Conservation (phyloP, 2,329 filamentous ascomycete genomes). For the Trichoderma sp. region DNA sequence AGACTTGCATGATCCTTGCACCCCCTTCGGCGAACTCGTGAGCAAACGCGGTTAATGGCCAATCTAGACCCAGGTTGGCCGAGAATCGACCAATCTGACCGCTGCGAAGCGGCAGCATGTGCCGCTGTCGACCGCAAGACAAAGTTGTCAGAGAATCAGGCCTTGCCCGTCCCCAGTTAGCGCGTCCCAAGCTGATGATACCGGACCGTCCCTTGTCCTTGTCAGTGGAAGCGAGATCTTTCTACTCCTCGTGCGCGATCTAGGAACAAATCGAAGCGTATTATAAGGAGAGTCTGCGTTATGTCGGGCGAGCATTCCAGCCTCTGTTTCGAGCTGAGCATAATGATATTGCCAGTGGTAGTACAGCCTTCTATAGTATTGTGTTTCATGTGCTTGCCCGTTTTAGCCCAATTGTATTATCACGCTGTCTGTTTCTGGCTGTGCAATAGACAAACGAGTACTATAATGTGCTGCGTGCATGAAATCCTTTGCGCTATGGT, state of each 20-base stretch:
- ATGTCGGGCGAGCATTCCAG: neutral
- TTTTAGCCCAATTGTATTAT: neutral
- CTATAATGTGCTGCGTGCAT: neutral
- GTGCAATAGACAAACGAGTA: neutral
- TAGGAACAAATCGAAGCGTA: conserved; percentile 25
- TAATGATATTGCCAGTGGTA: neutral
- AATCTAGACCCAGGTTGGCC: conserved; percentile 24
- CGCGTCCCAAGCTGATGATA: conserved; percentile 22
- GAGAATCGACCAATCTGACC: conserved; percentile 28
- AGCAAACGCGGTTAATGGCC: conserved; percentile 15
- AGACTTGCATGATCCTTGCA: neutral
- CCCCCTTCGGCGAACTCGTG: conserved; percentile 27
- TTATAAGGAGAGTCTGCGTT: conserved; percentile 2
- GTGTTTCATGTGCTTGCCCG: neutral
- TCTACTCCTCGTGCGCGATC: conserved; percentile 26
- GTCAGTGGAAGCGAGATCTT: conserved; percentile 28
- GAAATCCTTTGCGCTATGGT: neutral
- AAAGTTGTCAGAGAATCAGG: conserved; percentile 18
- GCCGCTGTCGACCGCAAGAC: conserved; percentile 3
- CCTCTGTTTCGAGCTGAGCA: neutral
- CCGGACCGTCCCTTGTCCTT: conserved; percentile 28
- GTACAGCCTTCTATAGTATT: neutral
- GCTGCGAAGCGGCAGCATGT: conserved; percentile 1
- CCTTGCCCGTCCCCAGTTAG: neutral
- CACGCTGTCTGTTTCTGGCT: neutral